Conservation (phyloP, 1,284 basidiomycete species). For the Austroboletus novae-zelandiae region DNA sequence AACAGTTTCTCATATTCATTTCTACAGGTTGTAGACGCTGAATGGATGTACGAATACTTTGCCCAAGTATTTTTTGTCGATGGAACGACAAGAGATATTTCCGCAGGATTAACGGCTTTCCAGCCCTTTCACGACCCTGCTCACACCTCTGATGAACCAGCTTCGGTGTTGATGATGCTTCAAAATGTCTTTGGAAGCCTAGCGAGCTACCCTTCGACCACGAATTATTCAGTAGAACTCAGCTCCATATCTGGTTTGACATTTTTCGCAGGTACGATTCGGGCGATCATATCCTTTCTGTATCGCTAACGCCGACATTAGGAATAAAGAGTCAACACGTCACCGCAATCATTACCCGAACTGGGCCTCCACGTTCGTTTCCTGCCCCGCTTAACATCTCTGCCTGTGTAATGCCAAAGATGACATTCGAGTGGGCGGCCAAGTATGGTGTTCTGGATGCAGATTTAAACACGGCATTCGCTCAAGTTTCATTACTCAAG, state of each 20-base stretch:
- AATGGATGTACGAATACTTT: neutral
- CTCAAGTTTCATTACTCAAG: too few species aligned
- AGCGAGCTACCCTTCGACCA: neutral
- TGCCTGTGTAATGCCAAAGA: neutral
- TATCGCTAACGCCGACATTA: neutral
- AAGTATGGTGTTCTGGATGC: neutral
- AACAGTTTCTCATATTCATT: too few species aligned
- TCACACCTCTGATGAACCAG: too few species aligned
- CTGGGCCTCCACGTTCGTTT: conserved; percentile 7
- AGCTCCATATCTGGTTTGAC: neutral
- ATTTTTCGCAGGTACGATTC: conserved; percentile 3
- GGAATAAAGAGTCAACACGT: neutral
- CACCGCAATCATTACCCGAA: conserved; percentile 3
- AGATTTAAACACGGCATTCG: too few species aligned
- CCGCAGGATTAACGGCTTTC: neutral
- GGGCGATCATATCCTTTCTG: too few species aligned
- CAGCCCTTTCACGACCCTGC: neutral
- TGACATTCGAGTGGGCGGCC: neutral
- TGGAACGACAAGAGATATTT: neutral
- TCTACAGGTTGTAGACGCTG: neutral
- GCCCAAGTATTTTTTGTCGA: neutral
- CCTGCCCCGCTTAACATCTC: neutral
- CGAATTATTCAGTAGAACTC: conserved; percentile 6
- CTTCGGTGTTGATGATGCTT: too few species aligned
- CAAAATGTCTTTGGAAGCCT: too few species aligned